phyloP scores from a whole-genome alignment of 805 yeast species.

The Saccharomycopsis microspora region DNA sequence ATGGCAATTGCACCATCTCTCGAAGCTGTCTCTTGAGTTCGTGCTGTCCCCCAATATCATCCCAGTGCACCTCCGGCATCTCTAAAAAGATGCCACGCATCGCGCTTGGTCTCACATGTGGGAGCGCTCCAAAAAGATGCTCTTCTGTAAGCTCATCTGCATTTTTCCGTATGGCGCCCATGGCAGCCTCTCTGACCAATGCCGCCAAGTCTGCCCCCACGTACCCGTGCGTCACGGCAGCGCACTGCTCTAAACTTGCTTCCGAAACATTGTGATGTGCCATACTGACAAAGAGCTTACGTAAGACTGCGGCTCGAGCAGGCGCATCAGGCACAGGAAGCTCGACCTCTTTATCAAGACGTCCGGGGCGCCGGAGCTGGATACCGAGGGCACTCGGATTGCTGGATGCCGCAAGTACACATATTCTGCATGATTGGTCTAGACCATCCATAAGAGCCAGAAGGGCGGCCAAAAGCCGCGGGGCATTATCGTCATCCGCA shows the following conservation, averaged over 20 bases:
- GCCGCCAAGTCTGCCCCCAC: constrained; percentile 96
- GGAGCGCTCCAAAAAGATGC: constrained; percentile 63
- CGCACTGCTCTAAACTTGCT: constrained; percentile 49
- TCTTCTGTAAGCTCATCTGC: constrained; percentile 37
- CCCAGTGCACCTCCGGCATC: constrained; percentile 89
- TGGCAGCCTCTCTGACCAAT: constrained; percentile 76
- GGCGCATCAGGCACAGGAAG: constrained; percentile 85
- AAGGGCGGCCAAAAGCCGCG: constrained; percentile 81
- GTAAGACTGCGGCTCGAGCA: constrained; percentile 64
- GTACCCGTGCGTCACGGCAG: constrained; percentile 85
- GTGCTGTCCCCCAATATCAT: constrained; percentile 93
- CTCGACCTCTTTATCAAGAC: constrained; percentile 84
- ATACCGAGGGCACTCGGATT: constrained; percentile 59
- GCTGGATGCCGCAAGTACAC: constrained; percentile 63
- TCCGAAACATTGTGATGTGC: constrained; percentile 28
- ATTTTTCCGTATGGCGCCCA: constrained; percentile 66
- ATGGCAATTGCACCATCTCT: constrained; percentile 88
- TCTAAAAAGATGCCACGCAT: constrained; percentile 94
- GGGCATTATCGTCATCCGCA: constrained; percentile 23
- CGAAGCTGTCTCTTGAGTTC: constrained; percentile 66
- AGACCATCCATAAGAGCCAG: constrained; percentile 74
- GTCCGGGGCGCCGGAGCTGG: constrained; percentile 74
- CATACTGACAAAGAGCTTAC: constrained; percentile 48
- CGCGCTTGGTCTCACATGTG: constrained; percentile 87
- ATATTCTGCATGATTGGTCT: constrained; percentile 52